A percentile compares a stretch with the other conserved stretches of the same genome.
These are phyloP conservation scores for Sphagnum magellanicum DNA, from an alignment of 228 moss, liverwort and hornwort genomes.

Conservation along the genomic window DNA sequence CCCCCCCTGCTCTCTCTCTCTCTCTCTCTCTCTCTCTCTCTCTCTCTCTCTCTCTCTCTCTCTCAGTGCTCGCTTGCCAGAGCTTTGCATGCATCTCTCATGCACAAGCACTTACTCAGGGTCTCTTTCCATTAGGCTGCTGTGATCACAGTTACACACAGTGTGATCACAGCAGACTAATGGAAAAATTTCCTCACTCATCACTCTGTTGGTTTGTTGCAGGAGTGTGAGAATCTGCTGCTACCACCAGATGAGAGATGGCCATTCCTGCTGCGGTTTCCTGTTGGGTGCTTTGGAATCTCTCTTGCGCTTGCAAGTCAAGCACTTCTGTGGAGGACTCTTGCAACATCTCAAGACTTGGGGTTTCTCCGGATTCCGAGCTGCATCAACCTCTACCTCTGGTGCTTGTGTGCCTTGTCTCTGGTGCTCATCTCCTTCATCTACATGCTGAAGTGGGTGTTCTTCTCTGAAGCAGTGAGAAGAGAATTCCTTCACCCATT, in stretches of 20 bases:
- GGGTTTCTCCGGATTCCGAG: not conserved
- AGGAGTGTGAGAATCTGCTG: slow-evolving; percentile 1
- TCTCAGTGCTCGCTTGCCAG: not conserved
- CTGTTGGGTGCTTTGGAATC: slow-evolving; percentile 5
- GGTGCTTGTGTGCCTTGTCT: slow-evolving; percentile 6
- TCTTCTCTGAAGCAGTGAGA: slow-evolving; percentile 8
- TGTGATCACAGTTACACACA: no score
- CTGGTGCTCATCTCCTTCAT: not conserved
- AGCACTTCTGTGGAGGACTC: slow-evolving; percentile 6
- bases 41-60: not conserved
- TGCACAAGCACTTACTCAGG: no score
- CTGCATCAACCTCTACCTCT: not conserved
- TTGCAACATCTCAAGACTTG: not conserved
- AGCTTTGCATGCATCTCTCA: not conserved
- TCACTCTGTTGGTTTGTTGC: not conserved
- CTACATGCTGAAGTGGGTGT: slow-evolving; percentile 3
- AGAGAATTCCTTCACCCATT: slow-evolving; percentile 9
- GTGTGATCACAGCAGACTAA: no score
- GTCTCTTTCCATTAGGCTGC: no score
- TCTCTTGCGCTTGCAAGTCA: slow-evolving; percentile 9
- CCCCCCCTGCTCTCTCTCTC: not conserved
- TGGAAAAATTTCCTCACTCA: not conserved
- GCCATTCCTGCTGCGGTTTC: slow-evolving; percentile 12
- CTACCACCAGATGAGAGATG: slow-evolving; percentile 7
- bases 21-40: not conserved